Percentiles rank a stretch among this genome's conserved stretches.
Evolutionary conservation across 192 early-diverging fungal species (phyloP).

Genomic region (Funneliformis mosseae): DNA sequence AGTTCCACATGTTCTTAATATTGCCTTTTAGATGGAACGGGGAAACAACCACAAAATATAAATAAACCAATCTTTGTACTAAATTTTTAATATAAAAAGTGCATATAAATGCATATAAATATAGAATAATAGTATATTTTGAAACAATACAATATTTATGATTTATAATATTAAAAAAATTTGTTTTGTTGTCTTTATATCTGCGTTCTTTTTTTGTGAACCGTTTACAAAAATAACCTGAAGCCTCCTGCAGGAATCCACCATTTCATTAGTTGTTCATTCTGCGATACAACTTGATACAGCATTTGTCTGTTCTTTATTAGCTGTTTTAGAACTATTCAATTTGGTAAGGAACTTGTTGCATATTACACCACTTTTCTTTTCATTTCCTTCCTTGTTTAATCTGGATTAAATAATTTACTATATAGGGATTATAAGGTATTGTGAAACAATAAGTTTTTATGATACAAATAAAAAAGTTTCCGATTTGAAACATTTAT

Average conservation of each 20-base stretch:
- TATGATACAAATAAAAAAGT: too few relatives aligned
- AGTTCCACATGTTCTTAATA: conserved; percentile 5
- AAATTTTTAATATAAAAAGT: background rate
- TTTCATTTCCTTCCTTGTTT: too few relatives aligned
- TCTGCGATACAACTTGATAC: background rate
- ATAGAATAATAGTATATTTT: background rate
- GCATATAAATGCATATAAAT: background rate
- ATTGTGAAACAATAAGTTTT: too few relatives aligned
- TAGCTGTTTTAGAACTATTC: background rate
- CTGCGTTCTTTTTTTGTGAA: background rate
- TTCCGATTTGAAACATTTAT: too few relatives aligned
- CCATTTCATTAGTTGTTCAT: background rate
- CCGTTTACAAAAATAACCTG: background rate
- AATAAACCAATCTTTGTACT: background rate
- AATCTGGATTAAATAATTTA: too few relatives aligned
- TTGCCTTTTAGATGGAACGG: background rate
- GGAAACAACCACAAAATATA: background rate
- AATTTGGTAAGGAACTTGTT: background rate
- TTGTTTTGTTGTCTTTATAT: background rate
- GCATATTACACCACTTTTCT: too few relatives aligned
- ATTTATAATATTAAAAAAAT: background rate
- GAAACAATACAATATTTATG: background rate
- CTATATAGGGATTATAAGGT: too few relatives aligned
- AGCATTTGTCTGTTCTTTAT: background rate
- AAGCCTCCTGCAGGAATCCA: background rate